These are phyloP conservation scores for Hymenoscyphus fraxineus DNA, from an alignment of 2,329 filamentous ascomycete species.

Conservation along the genomic window DNA sequence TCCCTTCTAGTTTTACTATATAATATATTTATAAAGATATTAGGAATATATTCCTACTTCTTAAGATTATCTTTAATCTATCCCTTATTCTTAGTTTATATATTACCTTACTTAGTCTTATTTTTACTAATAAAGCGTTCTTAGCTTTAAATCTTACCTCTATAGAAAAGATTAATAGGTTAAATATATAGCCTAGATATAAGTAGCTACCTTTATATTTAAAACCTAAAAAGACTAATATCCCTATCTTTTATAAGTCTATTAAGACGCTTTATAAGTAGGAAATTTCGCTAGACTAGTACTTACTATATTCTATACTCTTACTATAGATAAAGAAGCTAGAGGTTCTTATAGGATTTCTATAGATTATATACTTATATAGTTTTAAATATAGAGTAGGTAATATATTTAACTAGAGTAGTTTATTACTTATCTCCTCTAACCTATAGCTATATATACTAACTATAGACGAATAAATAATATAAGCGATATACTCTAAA, in stretches of 20 bases:
- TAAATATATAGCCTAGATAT: constrained; percentile 31
- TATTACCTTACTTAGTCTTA: constrained; percentile 34
- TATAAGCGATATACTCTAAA: constrained; percentile 22
- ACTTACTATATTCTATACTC: constrained; percentile 20
- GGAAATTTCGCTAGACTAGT: constrained; percentile 23
- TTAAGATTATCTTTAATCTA: constrained; percentile 36
- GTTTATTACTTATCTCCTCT: constrained; percentile 11
- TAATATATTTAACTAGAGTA: constrained; percentile 25
- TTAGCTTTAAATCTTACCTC: constrained; percentile 25
- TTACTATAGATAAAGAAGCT: constrained; percentile 21
- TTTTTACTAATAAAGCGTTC: constrained; percentile 31
- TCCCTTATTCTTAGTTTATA: constrained; percentile 38
- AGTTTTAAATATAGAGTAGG: constrained; percentile 22
- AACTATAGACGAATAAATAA: constrained; percentile 14
- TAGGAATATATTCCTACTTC: constrained; percentile 36
- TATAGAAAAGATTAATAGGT: constrained; percentile 21
- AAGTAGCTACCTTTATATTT: constrained; percentile 24
- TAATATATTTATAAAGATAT: constrained; percentile 12
- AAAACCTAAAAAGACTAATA: constrained; percentile 22
- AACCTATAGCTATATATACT: constrained; percentile 13
- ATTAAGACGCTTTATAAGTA: constrained; percentile 22
- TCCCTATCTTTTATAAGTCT: constrained; percentile 28
- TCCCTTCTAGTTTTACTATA: constrained; percentile 7
- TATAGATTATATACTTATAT: constrained; percentile 22
- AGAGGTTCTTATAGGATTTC: constrained; percentile 23